A percentile compares a stretch with the other conserved stretches of the same genome.
phyloP scores from a whole-genome alignment of 257 asterid genomes.

The Jasminum sambac region DNA sequence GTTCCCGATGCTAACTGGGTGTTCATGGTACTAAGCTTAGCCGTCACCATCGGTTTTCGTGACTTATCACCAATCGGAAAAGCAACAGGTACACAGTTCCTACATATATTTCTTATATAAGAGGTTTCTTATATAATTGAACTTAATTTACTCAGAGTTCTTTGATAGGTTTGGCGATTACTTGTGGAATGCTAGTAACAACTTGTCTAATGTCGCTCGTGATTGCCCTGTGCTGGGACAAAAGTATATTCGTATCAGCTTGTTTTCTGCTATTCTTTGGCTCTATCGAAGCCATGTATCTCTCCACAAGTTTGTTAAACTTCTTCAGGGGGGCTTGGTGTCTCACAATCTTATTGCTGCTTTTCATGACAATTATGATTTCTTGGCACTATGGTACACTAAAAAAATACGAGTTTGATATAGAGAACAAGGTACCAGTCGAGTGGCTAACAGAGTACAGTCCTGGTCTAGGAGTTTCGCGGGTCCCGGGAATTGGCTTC shows the following conservation, averaged over 20 bases:
- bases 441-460: constrained; percentile 87
- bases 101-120: too few species aligned
- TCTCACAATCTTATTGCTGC: constrained; percentile 43
- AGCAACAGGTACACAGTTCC: constrained; percentile 63
- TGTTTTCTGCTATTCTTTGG: constrained; percentile 73
- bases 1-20: constrained; percentile 91
- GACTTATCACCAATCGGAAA: constrained; percentile 64
- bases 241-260: constrained; percentile 40
- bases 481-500: constrained; percentile 89
- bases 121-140: not conserved
- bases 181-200: constrained; percentile 72
- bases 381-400: constrained; percentile 94
- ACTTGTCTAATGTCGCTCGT: constrained; percentile 90
- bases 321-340: constrained; percentile 82
- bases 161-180: constrained; percentile 70
- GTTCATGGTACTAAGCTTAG: constrained; percentile 72
- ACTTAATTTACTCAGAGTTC: constrained; percentile 4
- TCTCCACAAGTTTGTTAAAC: constrained; percentile 58
- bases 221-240: constrained; percentile 82
- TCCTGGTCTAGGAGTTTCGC: constrained; percentile 71
- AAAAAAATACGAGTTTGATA: constrained; percentile 69
- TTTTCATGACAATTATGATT: constrained; percentile 64
- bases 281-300: constrained; percentile 59
- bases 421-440: constrained; percentile 71
- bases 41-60: constrained; percentile 67